phyloP scores from a whole-genome alignment of 23 red algal genomes.

The Chondrus crispus region DNA sequence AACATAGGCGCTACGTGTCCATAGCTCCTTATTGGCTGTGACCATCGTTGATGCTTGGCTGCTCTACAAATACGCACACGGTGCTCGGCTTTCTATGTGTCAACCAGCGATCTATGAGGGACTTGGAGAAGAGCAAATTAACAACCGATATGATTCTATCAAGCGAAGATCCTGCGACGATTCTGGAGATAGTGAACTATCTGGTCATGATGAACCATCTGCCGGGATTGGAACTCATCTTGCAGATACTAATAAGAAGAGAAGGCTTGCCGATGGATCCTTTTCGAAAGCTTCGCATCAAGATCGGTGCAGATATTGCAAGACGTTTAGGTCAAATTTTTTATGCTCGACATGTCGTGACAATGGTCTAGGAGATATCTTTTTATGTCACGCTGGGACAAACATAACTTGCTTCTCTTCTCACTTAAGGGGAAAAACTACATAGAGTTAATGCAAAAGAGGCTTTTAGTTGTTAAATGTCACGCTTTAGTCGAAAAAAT shows the following conservation, averaged over 20 bases:
- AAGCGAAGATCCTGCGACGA: neutral
- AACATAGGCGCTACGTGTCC: neutral
- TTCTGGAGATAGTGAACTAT: neutral
- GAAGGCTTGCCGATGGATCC: neutral
- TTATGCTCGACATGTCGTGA: neutral
- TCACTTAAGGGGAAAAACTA: neutral
- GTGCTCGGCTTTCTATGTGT: neutral
- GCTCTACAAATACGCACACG: neutral
- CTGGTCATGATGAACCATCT: neutral
- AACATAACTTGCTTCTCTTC: neutral
- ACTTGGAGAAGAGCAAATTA: neutral
- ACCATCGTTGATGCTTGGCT: neutral
- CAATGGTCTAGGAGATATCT: neutral
- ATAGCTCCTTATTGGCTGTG: neutral
- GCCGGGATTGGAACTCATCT: neutral
- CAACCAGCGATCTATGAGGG: neutral
- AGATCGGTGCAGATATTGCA: neutral
- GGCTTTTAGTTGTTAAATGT: neutral
- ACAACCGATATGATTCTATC: neutral
- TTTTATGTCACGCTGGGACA: neutral
- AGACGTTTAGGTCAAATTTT: neutral
- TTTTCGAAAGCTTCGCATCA: neutral
- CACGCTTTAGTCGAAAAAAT: neutral
- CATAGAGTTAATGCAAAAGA: neutral
- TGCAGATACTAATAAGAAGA: neutral